Base-by-base conservation (phyloP, 257 asterid genomes). In the Catharanthus roseus region DNA sequence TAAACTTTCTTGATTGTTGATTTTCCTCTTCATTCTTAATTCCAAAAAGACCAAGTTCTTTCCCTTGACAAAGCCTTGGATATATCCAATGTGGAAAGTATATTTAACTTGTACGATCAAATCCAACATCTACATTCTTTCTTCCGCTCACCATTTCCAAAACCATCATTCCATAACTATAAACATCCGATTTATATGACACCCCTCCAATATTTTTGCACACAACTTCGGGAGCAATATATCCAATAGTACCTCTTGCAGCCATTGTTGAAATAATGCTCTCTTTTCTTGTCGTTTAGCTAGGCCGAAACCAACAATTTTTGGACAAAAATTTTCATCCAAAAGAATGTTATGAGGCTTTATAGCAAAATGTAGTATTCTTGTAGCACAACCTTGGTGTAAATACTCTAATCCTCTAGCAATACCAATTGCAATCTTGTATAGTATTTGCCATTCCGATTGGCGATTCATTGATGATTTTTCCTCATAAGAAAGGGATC, bases 401-500 rank as follows among this genome's bases (percentile, higher is more conserved):
- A 82, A 73, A 68, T 83, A 83, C 34, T 80, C 87, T 12, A 80
- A 60, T 21, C 85, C 87, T 2, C 77, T 73, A 8, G 88, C 88
- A n/a, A 77, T 69, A 2, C 88, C 84, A 13, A 81, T 9, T 28
- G 82, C 41, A 3, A 84, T 81, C 29, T 78, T 45, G 5, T 50
- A 68, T 6, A 76, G 0, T 1, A 58, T 64, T 49, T 50, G 36
- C 78, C 79, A 67, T 3, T 64, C 81, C 16, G 79, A 39, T 21
- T 33, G 49, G 1, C 15, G 33, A 26, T 70, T 38, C 0, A 5
- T 28, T 26, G 26, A 41, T 0, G 77, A 29, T 11, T 47, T 58
- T 6, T 57, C 41, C 0, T 5, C 21, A 10, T 61, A 58, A 56
- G 65, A 80, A 73, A 80, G 77, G 12, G 85, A 85, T n/a, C 84